Evolutionary conservation across 2,329 filamentous ascomycete species (phyloP).

Genomic region (Didymella keratinophila): DNA sequence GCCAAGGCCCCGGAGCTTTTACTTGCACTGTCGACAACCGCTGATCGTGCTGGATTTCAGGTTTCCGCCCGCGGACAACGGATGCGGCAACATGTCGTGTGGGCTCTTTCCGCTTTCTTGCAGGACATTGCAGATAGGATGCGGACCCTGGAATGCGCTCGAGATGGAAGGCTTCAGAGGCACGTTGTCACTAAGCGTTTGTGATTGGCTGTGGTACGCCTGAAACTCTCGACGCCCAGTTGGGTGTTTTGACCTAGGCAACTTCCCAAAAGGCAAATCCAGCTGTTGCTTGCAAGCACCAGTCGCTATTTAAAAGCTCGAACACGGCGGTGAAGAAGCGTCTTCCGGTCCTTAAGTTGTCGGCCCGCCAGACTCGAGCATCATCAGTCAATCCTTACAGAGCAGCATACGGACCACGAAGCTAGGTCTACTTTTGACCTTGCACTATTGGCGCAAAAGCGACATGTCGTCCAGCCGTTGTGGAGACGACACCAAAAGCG

Average conservation of each 20-base stretch:
- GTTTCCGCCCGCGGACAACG: conserved; percentile 5
- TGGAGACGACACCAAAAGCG: background rate
- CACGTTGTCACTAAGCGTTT: background rate
- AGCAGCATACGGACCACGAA: background rate
- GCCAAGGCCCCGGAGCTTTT: conserved; percentile 18
- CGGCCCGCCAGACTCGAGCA: background rate
- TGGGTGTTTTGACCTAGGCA: background rate
- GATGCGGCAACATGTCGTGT: conserved; percentile 4
- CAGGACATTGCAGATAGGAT: background rate
- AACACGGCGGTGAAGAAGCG: background rate
- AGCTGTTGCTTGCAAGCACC: background rate
- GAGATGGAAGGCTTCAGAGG: background rate
- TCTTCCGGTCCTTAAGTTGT: background rate
- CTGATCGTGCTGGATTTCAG: conserved; percentile 3
- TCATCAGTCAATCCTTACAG: background rate
- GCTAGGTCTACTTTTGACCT: background rate
- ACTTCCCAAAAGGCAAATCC: background rate
- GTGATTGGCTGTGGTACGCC: conserved; percentile 5
- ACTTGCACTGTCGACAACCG: background rate
- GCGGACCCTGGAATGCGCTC: background rate
- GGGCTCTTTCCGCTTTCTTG: conserved; percentile 3
- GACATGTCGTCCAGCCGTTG: background rate
- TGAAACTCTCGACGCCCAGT: background rate
- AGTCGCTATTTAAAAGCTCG: background rate
- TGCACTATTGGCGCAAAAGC: background rate